Evolutionary conservation across 2,329 filamentous ascomycete genomes (phyloP).

Genomic region (Exophiala sp.): DNA sequence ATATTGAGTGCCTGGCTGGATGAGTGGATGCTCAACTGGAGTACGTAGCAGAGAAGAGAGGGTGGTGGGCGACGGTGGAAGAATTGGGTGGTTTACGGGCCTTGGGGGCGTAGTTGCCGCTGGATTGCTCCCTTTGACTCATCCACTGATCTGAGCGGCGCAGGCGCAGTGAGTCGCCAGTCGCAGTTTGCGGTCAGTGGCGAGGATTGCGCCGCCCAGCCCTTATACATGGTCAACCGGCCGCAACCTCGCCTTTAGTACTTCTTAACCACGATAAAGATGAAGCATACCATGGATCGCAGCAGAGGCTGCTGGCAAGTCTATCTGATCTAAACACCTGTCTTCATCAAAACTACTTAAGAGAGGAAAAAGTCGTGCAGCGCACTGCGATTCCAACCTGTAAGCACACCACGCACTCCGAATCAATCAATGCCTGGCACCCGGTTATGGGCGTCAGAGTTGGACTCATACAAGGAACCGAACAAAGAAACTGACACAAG

Average conservation of each 20-base stretch:
- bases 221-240: conserved; percentile 8
- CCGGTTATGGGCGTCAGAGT: conserved; percentile 7
- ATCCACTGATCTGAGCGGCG: conserved; percentile 22
- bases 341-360: too few species aligned
- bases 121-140: conserved; percentile 16
- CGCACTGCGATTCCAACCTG: not conserved
- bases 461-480: conserved; percentile 14
- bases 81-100: not conserved
- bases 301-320: conserved; percentile 21
- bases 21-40: not conserved
- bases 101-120: not conserved
- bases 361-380: not conserved
- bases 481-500: conserved; percentile 21
- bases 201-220: conserved; percentile 7
- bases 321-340: too few species aligned
- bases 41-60: not conserved
- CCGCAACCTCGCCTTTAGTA: conserved; percentile 7
- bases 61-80: not conserved
- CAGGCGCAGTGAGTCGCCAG: not conserved
- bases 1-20: not conserved
- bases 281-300: conserved; percentile 18
- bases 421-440: not conserved
- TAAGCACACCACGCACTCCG: conserved; percentile 8
- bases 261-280: conserved; percentile 12
- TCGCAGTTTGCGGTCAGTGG: not conserved